These are phyloP conservation scores for Lichtheimia hyalospora DNA, from an alignment of 371 early-diverging fungal genomes.

Conservation along the genomic window DNA sequence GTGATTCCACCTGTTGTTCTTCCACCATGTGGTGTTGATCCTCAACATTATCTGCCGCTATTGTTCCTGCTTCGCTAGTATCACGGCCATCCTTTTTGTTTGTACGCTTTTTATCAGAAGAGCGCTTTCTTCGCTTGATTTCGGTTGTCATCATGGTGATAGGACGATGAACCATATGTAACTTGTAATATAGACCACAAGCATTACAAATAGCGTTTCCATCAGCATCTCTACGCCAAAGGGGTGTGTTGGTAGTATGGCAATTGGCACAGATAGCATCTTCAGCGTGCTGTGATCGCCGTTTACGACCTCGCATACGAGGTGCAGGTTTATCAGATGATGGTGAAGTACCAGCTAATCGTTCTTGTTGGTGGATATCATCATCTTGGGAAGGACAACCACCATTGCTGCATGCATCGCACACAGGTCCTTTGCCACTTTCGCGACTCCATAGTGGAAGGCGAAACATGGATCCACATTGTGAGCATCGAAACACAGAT, in stretches of 20 bases:
- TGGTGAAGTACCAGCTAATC: background rate
- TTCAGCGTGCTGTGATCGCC: constrained; percentile 8
- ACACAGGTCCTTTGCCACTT: constrained; percentile 42
- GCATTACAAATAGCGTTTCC: constrained; percentile 79
- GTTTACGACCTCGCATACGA: constrained; percentile 6
- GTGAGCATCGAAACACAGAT: constrained; percentile 35
- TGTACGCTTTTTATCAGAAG: constrained; percentile 16
- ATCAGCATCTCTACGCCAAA: constrained; percentile 75
- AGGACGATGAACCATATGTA: constrained; percentile 65
- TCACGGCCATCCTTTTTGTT: background rate
- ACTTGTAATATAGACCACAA: constrained; percentile 78
- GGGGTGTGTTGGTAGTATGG: constrained; percentile 71
- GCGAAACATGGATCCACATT: constrained; percentile 35
- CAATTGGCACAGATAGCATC: constrained; percentile 68
- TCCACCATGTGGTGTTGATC: background rate
- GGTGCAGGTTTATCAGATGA: constrained; percentile 3
- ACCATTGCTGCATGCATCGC: constrained; percentile 30
- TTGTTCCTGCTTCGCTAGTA: background rate
- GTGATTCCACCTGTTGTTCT: background rate
- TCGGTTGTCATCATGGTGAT: constrained; percentile 56
- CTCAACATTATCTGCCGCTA: background rate
- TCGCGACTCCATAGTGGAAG: constrained; percentile 39
- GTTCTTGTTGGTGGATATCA: background rate
- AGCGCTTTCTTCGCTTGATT: constrained; percentile 55
- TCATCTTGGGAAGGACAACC: background rate